Conservation (phyloP, 345 rosid species). For the Iberis pinnata region DNA sequence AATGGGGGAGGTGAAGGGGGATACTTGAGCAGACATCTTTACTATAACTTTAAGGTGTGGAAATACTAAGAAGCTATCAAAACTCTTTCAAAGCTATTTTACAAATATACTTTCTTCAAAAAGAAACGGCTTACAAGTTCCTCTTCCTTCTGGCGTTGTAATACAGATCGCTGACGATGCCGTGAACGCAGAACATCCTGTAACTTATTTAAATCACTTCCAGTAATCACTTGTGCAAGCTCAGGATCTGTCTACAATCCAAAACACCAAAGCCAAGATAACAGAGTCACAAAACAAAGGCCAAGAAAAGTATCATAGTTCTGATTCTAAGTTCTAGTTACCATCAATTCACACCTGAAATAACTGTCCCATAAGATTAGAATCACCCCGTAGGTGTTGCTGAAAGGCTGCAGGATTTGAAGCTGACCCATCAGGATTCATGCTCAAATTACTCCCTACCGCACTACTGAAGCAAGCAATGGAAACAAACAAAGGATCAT, state of each 20-base stretch:
- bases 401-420: slow-evolving; percentile 83
- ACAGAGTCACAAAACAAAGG: slow-evolving; percentile 1
- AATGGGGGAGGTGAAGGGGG: neutral
- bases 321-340: neutral
- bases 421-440: slow-evolving; percentile 92
- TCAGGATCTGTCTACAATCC: slow-evolving; percentile 69
- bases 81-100: neutral
- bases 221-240: slow-evolving; percentile 75
- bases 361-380: slow-evolving; percentile 73
- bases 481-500: neutral
- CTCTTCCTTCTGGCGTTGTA: slow-evolving; percentile 65
- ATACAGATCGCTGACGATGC: slow-evolving; percentile 57
- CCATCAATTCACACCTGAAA: slow-evolving; percentile 52
- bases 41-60: neutral
- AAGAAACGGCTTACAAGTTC: slow-evolving; percentile 62
- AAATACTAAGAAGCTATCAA: slow-evolving; percentile 8
- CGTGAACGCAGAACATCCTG: slow-evolving; percentile 68
- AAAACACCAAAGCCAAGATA: slow-evolving; percentile 12
- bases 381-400: slow-evolving; percentile 63
- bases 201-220: slow-evolving; percentile 74
- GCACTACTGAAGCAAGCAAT: slow-evolving; percentile 17
- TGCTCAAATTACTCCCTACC: slow-evolving; percentile 38
- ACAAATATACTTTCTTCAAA: neutral
- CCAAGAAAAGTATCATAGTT: neutral
- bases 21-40: slow-evolving; percentile 6